Percentiles rank a stretch among this genome's conserved stretches.
These are phyloP conservation scores for Xylaria cubensis DNA, from an alignment of 495 filamentous ascomycete genomes.

Conservation along the genomic window DNA sequence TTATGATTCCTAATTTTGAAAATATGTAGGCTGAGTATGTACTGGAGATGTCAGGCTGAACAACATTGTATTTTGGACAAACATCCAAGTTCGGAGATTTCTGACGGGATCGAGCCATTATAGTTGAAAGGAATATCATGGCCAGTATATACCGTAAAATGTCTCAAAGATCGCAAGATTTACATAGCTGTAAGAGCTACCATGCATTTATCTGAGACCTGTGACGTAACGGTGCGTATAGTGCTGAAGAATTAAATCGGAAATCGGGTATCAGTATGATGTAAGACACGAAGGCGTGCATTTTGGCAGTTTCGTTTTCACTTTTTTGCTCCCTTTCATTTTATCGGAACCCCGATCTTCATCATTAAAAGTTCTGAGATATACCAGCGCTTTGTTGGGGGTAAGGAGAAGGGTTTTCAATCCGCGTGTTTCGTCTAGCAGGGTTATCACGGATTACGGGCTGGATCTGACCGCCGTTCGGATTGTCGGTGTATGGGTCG, in stretches of 20 bases:
- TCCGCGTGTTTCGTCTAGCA: constrained; percentile 89
- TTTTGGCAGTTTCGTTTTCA: constrained; percentile 13
- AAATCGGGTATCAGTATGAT: constrained; percentile 22
- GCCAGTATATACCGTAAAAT: constrained; percentile 13
- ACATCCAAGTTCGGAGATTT: constrained; percentile 2
- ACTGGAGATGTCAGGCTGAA: background rate
- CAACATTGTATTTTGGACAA: background rate
- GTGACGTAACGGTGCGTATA: background rate
- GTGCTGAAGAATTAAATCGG: constrained; percentile 8
- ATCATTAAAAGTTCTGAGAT: constrained; percentile 88
- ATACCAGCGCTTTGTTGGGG: constrained; percentile 94
- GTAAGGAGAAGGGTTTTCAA: constrained; percentile 85
- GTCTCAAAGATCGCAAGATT: background rate
- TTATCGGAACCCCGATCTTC: background rate
- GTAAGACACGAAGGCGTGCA: background rate
- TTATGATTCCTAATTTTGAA: constrained; percentile 1
- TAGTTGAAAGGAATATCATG: background rate
- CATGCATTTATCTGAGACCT: background rate
- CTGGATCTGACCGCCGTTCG: constrained; percentile 49
- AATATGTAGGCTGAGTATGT: constrained; percentile 4
- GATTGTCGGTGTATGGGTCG: constrained; percentile 51
- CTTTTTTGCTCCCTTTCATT: background rate
- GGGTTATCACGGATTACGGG: constrained; percentile 95
- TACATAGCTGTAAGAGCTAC: background rate
- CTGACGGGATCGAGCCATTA: background rate